Conservation (phyloP, 768 basidiomycete genomes). For the Psilocybe azurescens region DNA sequence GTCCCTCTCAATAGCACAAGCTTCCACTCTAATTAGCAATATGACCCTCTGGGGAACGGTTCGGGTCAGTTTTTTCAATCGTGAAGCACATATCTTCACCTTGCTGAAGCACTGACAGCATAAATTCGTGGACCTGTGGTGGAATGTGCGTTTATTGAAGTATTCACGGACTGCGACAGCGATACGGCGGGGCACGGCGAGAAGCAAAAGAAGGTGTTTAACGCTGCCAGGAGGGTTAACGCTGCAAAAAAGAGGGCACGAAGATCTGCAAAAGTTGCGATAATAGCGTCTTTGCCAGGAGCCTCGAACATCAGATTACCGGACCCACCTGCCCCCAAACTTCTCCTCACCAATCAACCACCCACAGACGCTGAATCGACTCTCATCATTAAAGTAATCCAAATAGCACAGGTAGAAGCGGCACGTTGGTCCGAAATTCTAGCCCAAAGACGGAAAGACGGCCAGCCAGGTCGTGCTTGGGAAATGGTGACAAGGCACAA, state of each 20-base stretch:
- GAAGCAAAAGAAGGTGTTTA: not conserved
- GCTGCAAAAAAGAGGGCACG: not conserved
- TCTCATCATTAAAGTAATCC: constrained; percentile 18
- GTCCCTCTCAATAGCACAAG: too few species aligned
- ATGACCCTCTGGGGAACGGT: too few species aligned
- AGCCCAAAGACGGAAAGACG: not conserved
- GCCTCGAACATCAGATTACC: constrained; percentile 23
- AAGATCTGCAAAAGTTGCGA: constrained; percentile 4
- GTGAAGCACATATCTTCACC: too few species aligned
- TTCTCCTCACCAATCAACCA: constrained; percentile 22
- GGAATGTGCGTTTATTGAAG: too few species aligned
- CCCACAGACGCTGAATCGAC: constrained; percentile 20
- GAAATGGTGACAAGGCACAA: constrained; percentile 23
- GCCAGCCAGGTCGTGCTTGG: constrained; percentile 12
- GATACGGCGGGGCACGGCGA: not conserved
- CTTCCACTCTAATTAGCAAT: too few species aligned
- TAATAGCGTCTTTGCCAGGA: constrained; percentile 21
- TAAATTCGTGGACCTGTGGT: too few species aligned
- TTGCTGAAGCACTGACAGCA: too few species aligned
- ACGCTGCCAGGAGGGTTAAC: not conserved
- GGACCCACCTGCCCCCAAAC: constrained; percentile 23
- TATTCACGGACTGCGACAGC: not conserved
- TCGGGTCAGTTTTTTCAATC: too few species aligned
- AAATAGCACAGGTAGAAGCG: constrained; percentile 10
- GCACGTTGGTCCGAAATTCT: constrained; percentile 14